Percentiles rank a stretch among this genome's conserved stretches.
Evolutionary conservation across 2,329 filamentous ascomycete species (phyloP).

Genomic region (Reticulascus tulasneorum): DNA sequence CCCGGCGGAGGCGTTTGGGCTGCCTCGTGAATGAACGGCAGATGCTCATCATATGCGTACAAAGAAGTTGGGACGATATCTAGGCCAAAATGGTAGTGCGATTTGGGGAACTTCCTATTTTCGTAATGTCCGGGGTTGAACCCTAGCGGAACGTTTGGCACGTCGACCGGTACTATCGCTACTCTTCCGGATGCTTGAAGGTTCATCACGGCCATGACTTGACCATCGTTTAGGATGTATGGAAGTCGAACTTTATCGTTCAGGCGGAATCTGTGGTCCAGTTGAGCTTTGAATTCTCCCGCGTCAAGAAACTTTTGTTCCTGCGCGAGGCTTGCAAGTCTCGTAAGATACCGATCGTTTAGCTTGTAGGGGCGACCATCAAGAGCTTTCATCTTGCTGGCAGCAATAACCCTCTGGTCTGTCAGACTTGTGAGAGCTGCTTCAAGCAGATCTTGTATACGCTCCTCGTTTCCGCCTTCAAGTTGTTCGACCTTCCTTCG

Average conservation of each 20-base stretch:
- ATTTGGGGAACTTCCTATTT: slow-evolving; percentile 63
- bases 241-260: slow-evolving; percentile 41
- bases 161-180: slow-evolving; percentile 46
- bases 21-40: slow-evolving; percentile 35
- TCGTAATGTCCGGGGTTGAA: slow-evolving; percentile 70
- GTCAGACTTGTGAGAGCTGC: slow-evolving; percentile 46
- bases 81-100: slow-evolving; percentile 61
- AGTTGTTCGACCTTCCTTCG: slow-evolving; percentile 50
- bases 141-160: slow-evolving; percentile 63
- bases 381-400: slow-evolving; percentile 55
- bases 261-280: slow-evolving; percentile 53
- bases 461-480: slow-evolving; percentile 30
- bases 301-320: slow-evolving; percentile 55
- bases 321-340: slow-evolving; percentile 53
- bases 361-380: slow-evolving; percentile 60
- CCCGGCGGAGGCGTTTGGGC: slow-evolving; percentile 35
- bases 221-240: slow-evolving; percentile 58
- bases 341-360: slow-evolving; percentile 53
- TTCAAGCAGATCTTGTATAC: slow-evolving; percentile 38
- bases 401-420: slow-evolving; percentile 51
- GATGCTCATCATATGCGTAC: slow-evolving; percentile 54
- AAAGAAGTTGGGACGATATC: slow-evolving; percentile 52
- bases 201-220: slow-evolving; percentile 64
- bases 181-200: slow-evolving; percentile 58
- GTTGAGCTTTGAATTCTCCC: slow-evolving; percentile 51